These are phyloP conservation scores for Fusarium continuum DNA, from an alignment of 2,329 filamentous ascomycete species.

Conservation along the genomic window DNA sequence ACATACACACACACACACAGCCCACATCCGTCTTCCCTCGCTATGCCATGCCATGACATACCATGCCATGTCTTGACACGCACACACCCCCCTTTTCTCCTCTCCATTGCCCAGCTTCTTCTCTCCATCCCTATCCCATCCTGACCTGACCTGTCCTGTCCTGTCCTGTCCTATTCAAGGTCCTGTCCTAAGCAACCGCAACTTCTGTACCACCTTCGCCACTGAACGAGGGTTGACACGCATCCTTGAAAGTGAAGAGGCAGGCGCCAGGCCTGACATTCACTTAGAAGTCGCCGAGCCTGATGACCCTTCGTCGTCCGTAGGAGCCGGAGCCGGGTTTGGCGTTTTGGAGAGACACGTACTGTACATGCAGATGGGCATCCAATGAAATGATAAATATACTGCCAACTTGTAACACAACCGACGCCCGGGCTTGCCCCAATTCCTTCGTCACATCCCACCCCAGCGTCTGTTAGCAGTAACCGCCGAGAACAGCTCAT, in stretches of 20 bases:
- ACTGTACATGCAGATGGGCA: background rate
- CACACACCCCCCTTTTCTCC: background rate
- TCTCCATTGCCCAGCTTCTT: too few species aligned
- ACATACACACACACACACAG: too few species aligned
- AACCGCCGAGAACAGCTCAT: constrained; percentile 8
- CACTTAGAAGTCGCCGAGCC: background rate
- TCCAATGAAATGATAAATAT: constrained; percentile 15
- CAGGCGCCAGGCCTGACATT: background rate
- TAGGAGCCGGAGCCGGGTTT: background rate
- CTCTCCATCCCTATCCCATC: background rate
- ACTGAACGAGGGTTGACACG: background rate
- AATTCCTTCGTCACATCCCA: background rate
- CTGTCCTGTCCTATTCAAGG: background rate
- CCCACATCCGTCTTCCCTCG: background rate
- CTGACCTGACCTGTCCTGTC: background rate
- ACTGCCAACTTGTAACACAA: constrained; percentile 8
- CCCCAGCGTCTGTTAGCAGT: background rate
- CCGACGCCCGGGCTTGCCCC: constrained; percentile 3
- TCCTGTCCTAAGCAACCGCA: background rate
- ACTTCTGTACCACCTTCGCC: background rate
- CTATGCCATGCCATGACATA: background rate
- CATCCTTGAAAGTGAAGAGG: background rate
- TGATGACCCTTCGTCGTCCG: background rate
- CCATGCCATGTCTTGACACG: background rate
- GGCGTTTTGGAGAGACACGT: constrained; percentile 6